Evolutionary conservation across 2,329 filamentous ascomycete genomes (phyloP), one percentile per base, ranked within the genome.

Genomic region (Fusarium coicis): DNA sequence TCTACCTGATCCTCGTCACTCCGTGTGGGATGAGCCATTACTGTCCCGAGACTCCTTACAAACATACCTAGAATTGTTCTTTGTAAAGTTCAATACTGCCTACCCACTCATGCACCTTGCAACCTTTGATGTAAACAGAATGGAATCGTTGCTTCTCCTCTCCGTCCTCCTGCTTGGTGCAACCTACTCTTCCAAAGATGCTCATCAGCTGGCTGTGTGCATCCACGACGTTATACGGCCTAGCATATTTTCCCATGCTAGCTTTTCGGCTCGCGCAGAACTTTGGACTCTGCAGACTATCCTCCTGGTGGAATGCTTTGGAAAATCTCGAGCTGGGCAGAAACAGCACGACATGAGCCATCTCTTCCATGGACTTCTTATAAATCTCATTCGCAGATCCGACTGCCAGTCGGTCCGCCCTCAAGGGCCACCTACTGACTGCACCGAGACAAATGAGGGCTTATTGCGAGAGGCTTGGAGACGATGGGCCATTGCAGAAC

Each of bases 291-390:
- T 91, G 1, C 89, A 91, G 67, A 88, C 88, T 0, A 90, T 91
- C 39, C 79, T 92, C 14, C 80, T 92, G 1, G 88, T 91, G 1
- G 90, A 91, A 70, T 91, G 89, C 70, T 91, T 91, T 62, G 90
- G 90, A 6, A 91, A 91, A 76, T 89, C 87, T 42, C 82, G 89
- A 61, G 89, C 89, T 0, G 89, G 89, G 1, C 89, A 90, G 68
- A 88, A 88, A 54, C 89, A 92, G 73, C 88, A 91, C 66, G 89
- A 92, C 32, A 89, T 89, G 84, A 87, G 88, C 8, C 89, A 91
- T 74, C 79, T 92, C 0, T 91, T 75, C 78, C 83, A 80, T 66
- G 79, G 82, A 16, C 68, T 84, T 39, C 66, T 82, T 36, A 79
- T 84, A 60, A 80, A 85, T 69, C 76, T 84, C 23, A 80, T 84